Evolutionary conservation across 768 basidiomycete genomes (phyloP).

Genomic region (Mrakia frigida): DNA sequence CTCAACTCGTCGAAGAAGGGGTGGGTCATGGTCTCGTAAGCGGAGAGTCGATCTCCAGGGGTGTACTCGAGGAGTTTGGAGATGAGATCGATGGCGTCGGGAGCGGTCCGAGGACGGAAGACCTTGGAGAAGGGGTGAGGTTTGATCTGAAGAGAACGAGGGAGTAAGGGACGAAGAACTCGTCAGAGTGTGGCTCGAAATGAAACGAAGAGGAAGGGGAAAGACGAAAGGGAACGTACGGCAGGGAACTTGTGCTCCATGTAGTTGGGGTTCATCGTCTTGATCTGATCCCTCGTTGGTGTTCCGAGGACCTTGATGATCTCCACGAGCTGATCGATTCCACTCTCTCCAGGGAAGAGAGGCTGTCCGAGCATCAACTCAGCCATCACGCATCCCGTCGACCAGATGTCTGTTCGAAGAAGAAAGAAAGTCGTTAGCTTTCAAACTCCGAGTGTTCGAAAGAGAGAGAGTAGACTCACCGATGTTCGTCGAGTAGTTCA

Average conservation of each 20-base stretch:
- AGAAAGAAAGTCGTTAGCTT: no score
- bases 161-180: background rate
- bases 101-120: slow-evolving; percentile 93
- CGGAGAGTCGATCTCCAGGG: slow-evolving; percentile 83
- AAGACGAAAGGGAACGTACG: background rate
- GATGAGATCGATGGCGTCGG: slow-evolving; percentile 93
- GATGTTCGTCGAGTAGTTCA: slow-evolving; percentile 99
- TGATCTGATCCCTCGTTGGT: slow-evolving; percentile 97
- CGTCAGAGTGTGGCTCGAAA: background rate
- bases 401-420: slow-evolving; percentile 79
- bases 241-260: slow-evolving; percentile 99
- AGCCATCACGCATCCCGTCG: slow-evolving; percentile 99
- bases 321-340: slow-evolving; percentile 98
- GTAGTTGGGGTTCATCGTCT: slow-evolving; percentile 99
- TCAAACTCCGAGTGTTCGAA: background rate
- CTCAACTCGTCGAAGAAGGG: slow-evolving; percentile 93
- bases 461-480: slow-evolving; percentile 53
- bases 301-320: slow-evolving; percentile 99
- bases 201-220: background rate
- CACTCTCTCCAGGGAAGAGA: slow-evolving; percentile 96
- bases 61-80: slow-evolving; percentile 95
- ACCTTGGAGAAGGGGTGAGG: slow-evolving; percentile 99
- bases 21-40: slow-evolving; percentile 86
- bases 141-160: slow-evolving; percentile 67
- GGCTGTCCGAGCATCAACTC: slow-evolving; percentile 99